These are phyloP conservation scores for Teunomyces funiuensis DNA, from an alignment of 805 yeast species.

Conservation along the genomic window DNA sequence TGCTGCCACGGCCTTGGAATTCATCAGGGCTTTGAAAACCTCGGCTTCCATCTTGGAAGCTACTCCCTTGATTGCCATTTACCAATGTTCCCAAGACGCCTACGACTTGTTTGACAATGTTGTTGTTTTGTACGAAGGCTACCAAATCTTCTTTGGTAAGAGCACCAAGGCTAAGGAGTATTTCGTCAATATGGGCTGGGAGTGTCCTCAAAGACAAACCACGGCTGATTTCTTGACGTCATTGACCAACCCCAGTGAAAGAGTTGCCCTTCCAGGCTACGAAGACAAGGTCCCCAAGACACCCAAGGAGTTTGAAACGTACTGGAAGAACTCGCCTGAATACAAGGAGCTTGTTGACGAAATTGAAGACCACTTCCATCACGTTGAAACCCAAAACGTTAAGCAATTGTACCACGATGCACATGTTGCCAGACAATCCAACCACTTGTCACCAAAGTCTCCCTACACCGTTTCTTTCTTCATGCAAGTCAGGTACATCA, in stretches of 20 bases:
- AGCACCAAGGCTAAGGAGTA: slow-evolving; percentile 46
- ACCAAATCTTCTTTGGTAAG: slow-evolving; percentile 55
- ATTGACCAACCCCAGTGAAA: slow-evolving; percentile 52
- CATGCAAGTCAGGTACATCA: slow-evolving; percentile 51
- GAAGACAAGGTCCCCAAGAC: slow-evolving; percentile 49
- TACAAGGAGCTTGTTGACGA: slow-evolving; percentile 22
- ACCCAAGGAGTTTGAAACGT: slow-evolving; percentile 15
- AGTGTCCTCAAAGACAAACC: slow-evolving; percentile 57
- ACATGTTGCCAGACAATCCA: slow-evolving; percentile 22
- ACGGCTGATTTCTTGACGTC: slow-evolving; percentile 61
- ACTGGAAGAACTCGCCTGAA: slow-evolving; percentile 49
- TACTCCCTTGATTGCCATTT: slow-evolving; percentile 62
- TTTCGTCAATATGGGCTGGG: slow-evolving; percentile 55
- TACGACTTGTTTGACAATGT: slow-evolving; percentile 66
- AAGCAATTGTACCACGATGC: slow-evolving; percentile 22
- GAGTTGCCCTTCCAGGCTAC: slow-evolving; percentile 42
- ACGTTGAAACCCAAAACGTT: slow-evolving; percentile 11
- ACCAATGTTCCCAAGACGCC: slow-evolving; percentile 56
- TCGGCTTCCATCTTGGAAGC: slow-evolving; percentile 51
- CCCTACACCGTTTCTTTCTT: slow-evolving; percentile 52
- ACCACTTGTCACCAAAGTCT: slow-evolving; percentile 37
- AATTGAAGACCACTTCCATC: slow-evolving; percentile 13
- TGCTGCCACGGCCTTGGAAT: slow-evolving; percentile 80
- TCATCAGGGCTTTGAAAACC: slow-evolving; percentile 62
- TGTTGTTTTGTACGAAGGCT: slow-evolving; percentile 56